Base-by-base conservation (phyloP, 768 basidiomycete species). In the Boletus eberwhitei region DNA sequence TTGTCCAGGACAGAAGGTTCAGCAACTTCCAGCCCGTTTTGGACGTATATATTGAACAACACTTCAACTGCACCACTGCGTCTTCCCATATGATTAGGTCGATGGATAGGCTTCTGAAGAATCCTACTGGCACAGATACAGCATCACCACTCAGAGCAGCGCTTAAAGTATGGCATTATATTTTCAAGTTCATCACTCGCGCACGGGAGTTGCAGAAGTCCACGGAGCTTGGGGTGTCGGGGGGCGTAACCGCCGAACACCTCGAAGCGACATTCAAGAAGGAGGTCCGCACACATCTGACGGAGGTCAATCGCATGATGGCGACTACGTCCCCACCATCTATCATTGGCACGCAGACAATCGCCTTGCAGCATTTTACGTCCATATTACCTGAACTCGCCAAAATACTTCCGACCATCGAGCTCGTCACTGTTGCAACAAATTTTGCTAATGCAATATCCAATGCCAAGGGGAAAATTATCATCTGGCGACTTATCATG, bases 261-360 rank as follows among this genome's bases (percentile, higher is more conserved):
- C 75, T 95, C 41, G 94, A 96, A 65, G 70, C 80, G 9, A 82
- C 80, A 0, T 98, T 98, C 78, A 90, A 90, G 71, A 81, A 84
- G 36, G 95, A 97, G 59, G 71, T 96, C 29, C 81, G 82, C 17
- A 74, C 83, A 4, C 88, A 97, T 66, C 76, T 98, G 11, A 71
- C 74, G 2, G 88, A 90, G 60, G 84, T 97, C 54, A 96, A 91
- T 61, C 78, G 83, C 42, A 87, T 98, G 84, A 96, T 98, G 96
- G 79, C 85, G 0, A 82, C 81, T 2, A 78, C 81, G 0, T 78
- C 84, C 3, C 93, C 93, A 0, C 79, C 85, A 6, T 84, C 89
- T n/a, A 88, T 97, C 68, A 93, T 98, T 46, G 96, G 96, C 48
- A 96, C 96, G 2, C 96, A 98, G 66, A 93, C 93, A 1, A 87